Percentiles rank a stretch among this genome's conserved stretches.
Conservation (phyloP, 306 rosid species). For the Ziziphus jujuba region DNA sequence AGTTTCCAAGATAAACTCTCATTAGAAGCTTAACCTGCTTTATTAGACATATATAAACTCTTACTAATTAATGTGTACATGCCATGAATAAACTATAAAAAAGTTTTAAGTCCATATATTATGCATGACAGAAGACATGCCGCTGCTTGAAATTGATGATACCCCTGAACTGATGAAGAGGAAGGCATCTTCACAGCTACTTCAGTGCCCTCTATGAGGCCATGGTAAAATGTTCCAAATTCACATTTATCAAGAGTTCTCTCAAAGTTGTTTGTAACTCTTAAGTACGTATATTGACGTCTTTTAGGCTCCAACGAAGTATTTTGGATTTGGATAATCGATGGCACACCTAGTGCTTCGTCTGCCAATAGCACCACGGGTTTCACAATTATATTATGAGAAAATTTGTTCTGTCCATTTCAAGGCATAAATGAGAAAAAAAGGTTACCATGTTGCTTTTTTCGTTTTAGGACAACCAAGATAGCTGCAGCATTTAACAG, state of each 20-base stretch:
- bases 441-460: too few species aligned
- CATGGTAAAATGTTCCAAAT: slow-evolving; percentile 49
- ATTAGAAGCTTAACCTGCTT: too few species aligned
- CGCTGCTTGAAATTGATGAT: slow-evolving; percentile 56
- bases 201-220: slow-evolving; percentile 34
- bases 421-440: too few species aligned
- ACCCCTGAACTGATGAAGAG: slow-evolving; percentile 38
- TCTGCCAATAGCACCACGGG: not conserved
- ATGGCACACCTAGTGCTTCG: not conserved
- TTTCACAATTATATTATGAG: too few species aligned
- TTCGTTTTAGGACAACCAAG: too few species aligned
- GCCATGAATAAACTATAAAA: too few species aligned
- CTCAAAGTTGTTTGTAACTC: slow-evolving; percentile 29
- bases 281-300: slow-evolving; percentile 45
- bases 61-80: too few species aligned
- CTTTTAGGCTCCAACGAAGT: slow-evolving; percentile 38
- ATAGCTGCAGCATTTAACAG: too few species aligned
- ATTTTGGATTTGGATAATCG: not conserved
- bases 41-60: too few species aligned
- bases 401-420: too few species aligned
- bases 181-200: slow-evolving; percentile 64
- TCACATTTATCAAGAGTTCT: slow-evolving; percentile 48
- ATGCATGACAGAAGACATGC: slow-evolving; percentile 10
- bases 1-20: slow-evolving; percentile 51
- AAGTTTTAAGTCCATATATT: not conserved